Conservation (phyloP, 805 yeast genomes). For the Candida hispaniensis region DNA sequence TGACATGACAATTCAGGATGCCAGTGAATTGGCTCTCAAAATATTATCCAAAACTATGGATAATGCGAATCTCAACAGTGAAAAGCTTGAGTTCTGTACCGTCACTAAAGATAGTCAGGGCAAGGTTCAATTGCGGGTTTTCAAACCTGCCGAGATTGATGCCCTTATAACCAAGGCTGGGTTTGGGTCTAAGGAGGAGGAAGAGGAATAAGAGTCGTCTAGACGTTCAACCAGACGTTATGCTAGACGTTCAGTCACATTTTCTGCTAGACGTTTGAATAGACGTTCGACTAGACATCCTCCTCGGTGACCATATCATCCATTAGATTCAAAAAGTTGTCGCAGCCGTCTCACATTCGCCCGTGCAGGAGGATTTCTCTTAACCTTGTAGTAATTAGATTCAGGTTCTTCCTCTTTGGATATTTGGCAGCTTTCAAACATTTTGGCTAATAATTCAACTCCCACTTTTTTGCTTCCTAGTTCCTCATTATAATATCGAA, state of each 20-base stretch:
- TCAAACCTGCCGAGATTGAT: constrained; percentile 72
- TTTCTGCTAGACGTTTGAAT: too few relatives aligned
- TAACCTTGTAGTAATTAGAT: constrained; percentile 4
- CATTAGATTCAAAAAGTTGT: too few relatives aligned
- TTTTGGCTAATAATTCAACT: constrained; percentile 8
- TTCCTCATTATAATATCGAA: constrained; percentile 10
- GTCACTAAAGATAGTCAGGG: constrained; percentile 42
- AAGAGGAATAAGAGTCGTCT: too few relatives aligned
- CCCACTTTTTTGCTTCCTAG: constrained; percentile 4
- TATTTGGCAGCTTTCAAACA: constrained; percentile 13
- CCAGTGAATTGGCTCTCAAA: constrained; percentile 78
- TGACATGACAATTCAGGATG: constrained; percentile 53
- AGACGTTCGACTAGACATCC: too few relatives aligned
- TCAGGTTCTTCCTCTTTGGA: constrained; percentile 13
- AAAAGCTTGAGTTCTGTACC: constrained; percentile 88
- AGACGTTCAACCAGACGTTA: too few relatives aligned
- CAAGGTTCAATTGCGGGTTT: constrained; percentile 55
- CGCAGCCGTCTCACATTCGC: too few relatives aligned
- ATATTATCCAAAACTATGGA: constrained; percentile 93
- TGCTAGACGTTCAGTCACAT: too few relatives aligned
- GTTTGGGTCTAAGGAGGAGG: constrained; percentile 48
- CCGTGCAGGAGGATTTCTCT: constrained; percentile 7
- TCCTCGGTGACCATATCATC: too few relatives aligned
- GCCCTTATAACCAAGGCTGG: constrained; percentile 61
- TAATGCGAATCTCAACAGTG: constrained; percentile 70